Evolutionary conservation across 352 stramenopile species (phyloP).

Genomic region (Phytophthora macrochlamydospora): DNA sequence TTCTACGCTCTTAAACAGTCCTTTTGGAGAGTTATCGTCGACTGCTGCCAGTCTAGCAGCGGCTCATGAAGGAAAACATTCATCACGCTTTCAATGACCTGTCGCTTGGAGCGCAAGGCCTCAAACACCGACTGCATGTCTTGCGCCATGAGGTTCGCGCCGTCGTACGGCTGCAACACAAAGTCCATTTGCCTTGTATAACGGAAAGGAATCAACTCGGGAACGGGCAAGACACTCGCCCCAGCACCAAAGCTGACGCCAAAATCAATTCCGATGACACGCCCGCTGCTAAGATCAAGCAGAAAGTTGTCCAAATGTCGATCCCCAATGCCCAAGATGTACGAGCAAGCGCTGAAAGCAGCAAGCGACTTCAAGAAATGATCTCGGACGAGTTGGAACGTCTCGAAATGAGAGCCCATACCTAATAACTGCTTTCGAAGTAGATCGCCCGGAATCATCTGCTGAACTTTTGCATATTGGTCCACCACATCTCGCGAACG

Average conservation of each 20-base stretch:
- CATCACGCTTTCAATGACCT: constrained; percentile 89
- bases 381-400: constrained; percentile 83
- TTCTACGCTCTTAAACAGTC: constrained; percentile 46
- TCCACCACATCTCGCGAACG: constrained; percentile 50
- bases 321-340: constrained; percentile 92
- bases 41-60: constrained; percentile 90
- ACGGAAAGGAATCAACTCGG: constrained; percentile 91
- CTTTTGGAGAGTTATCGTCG: constrained; percentile 60
- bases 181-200: constrained; percentile 83
- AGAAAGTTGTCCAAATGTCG: constrained; percentile 93
- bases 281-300: constrained; percentile 71
- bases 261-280: constrained; percentile 92
- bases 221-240: constrained; percentile 82
- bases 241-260: constrained; percentile 91
- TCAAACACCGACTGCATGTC: constrained; percentile 88
- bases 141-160: constrained; percentile 63
- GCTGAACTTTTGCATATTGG: constrained; percentile 65
- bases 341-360: constrained; percentile 86
- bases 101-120: constrained; percentile 79
- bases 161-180: constrained; percentile 77
- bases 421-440: constrained; percentile 77
- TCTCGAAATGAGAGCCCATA: constrained; percentile 74
- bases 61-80: constrained; percentile 93
- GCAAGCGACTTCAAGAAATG: constrained; percentile 86
- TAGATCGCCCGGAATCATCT: constrained; percentile 73